Evolutionary conservation across 1,284 basidiomycete species (phyloP).

Genomic region (Irpex rosettiformis): DNA sequence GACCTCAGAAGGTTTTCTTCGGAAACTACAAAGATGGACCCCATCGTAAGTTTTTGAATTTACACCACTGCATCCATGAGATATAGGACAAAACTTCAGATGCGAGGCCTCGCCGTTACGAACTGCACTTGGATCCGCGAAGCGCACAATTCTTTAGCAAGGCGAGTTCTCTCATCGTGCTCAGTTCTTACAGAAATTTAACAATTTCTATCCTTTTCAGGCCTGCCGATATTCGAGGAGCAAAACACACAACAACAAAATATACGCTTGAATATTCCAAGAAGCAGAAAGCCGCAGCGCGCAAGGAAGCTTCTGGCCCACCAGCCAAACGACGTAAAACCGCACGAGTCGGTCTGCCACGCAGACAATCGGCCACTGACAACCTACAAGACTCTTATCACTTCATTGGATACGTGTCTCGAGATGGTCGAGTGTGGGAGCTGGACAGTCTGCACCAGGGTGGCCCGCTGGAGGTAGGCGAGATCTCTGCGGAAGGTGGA

Average conservation of each 20-base stretch:
- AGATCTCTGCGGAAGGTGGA: constrained; percentile 31
- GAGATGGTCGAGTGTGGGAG: constrained; percentile 61
- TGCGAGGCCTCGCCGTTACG: constrained; percentile 58
- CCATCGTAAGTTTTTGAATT: constrained; percentile 40
- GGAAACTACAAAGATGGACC: constrained; percentile 53
- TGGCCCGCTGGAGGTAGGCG: constrained; percentile 59
- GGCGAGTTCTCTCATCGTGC: constrained; percentile 37
- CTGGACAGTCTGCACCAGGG: constrained; percentile 36
- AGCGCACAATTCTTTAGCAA: constrained; percentile 55
- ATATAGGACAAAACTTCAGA: constrained; percentile 32
- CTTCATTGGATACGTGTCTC: constrained; percentile 62
- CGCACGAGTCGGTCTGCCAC: constrained; percentile 17
- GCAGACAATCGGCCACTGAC: constrained; percentile 20
- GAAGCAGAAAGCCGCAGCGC: constrained; percentile 20
- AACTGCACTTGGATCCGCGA: constrained; percentile 48
- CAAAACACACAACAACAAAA: constrained; percentile 41
- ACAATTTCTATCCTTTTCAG: constrained; percentile 34
- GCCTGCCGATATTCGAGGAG: constrained; percentile 54
- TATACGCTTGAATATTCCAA: constrained; percentile 40
- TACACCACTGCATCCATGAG: constrained; percentile 1
- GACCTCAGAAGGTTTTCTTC: constrained; percentile 41
- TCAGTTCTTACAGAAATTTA: no score
- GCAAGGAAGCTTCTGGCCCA: constrained; percentile 21
- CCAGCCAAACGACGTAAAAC: constrained; percentile 39
- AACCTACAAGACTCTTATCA: constrained; percentile 50